Evolutionary conservation across 345 rosid species (phyloP).

Genomic region (Bruguiera parviflora): DNA sequence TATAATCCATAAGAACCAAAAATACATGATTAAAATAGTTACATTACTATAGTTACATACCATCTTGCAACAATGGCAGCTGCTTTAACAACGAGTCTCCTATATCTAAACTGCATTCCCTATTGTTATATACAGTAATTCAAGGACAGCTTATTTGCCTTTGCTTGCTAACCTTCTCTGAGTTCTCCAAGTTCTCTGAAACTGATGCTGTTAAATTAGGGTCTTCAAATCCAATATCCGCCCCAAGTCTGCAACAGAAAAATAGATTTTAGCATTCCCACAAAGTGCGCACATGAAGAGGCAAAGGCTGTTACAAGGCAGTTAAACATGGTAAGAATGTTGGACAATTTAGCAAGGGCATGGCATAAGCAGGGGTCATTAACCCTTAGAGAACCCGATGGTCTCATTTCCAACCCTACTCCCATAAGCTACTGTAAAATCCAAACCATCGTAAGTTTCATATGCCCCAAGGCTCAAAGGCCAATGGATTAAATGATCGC

Average conservation of each 20-base stretch:
- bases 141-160: constrained; percentile 59
- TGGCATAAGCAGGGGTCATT: neutral
- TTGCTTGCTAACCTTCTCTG: constrained; percentile 59
- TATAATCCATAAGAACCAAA: neutral
- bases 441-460: neutral
- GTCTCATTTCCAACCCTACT: neutral
- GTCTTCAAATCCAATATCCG: constrained; percentile 82
- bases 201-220: constrained; percentile 75
- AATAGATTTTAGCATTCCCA: neutral
- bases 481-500: neutral
- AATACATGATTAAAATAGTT: constrained; percentile 8
- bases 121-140: constrained; percentile 35
- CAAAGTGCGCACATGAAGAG: neutral
- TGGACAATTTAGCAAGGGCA: neutral
- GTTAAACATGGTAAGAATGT: neutral
- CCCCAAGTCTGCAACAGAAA: constrained; percentile 49
- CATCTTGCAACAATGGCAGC: constrained; percentile 5
- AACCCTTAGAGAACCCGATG: neutral
- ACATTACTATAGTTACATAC: constrained; percentile 7
- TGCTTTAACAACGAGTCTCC: neutral
- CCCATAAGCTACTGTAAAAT: neutral
- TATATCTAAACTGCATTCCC: constrained; percentile 6
- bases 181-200: constrained; percentile 69
- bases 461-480: neutral
- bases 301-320: neutral